These are phyloP conservation scores for Nidularia pulvinata DNA, from an alignment of 768 basidiomycete genomes.

Conservation along the genomic window DNA sequence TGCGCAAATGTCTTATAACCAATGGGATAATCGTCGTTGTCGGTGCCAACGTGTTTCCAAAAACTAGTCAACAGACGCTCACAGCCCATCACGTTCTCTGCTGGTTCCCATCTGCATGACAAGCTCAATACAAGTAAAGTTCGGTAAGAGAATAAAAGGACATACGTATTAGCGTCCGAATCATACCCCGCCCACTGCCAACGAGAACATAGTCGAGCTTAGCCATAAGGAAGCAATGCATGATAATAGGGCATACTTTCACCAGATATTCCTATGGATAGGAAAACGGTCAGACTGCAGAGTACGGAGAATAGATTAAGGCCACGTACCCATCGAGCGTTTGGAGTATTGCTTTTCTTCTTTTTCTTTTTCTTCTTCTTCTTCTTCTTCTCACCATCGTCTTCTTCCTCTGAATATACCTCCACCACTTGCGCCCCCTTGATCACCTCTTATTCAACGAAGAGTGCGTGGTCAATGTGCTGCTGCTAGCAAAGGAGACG, in stretches of 20 bases:
- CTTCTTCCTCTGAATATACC: slow-evolving; percentile 10
- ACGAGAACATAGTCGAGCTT: background rate
- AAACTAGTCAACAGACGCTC: slow-evolving; percentile 61
- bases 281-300: too few relatives aligned
- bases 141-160: background rate
- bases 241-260: too few relatives aligned
- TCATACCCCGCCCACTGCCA: slow-evolving; percentile 67
- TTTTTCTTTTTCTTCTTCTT: slow-evolving; percentile 13
- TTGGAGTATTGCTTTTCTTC: too few relatives aligned
- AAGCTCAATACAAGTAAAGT: slow-evolving; percentile 1
- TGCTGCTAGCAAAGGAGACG: background rate
- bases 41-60: slow-evolving; percentile 58
- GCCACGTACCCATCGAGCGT: slow-evolving; percentile 52
- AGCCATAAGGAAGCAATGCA: background rate
- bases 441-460: slow-evolving; percentile 50
- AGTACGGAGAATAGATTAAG: too few relatives aligned
- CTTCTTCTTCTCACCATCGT: slow-evolving; percentile 12
- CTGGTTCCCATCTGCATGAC: slow-evolving; percentile 66
- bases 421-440: slow-evolving; percentile 50
- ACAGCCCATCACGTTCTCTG: slow-evolving; percentile 56
- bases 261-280: too few relatives aligned
- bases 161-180: slow-evolving; percentile 55
- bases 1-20: slow-evolving; percentile 44
- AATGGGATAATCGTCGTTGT: slow-evolving; percentile 51
- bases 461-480: slow-evolving; percentile 1